Evolutionary conservation across 805 yeast species (phyloP).

Genomic region (Zygoascus tannicola): DNA sequence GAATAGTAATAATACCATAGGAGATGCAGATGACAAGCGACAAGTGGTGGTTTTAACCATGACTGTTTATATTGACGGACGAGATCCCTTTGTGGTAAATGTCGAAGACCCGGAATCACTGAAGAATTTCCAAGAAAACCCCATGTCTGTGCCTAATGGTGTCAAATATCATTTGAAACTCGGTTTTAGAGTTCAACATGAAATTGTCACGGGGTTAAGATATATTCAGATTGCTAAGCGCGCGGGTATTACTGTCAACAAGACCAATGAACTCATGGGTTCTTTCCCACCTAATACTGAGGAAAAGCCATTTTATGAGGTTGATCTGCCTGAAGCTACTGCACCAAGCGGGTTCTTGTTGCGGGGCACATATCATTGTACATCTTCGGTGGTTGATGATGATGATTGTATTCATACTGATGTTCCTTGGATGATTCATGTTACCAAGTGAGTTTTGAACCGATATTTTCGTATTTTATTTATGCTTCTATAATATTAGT

Average conservation of each 20-base stretch:
- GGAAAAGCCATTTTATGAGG: conserved; percentile 66
- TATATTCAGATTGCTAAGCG: conserved; percentile 79
- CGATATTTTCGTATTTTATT: too few species aligned
- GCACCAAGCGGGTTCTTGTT: conserved; percentile 89
- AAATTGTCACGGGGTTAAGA: conserved; percentile 81
- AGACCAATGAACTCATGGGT: conserved; percentile 79
- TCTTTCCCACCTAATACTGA: conserved; percentile 82
- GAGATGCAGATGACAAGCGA: conserved; percentile 59
- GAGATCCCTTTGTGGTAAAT: conserved; percentile 59
- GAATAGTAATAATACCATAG: conserved; percentile 52
- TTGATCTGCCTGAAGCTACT: conserved; percentile 56
- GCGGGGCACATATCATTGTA: conserved; percentile 75
- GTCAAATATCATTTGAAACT: conserved; percentile 62
- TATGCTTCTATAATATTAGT: too few species aligned
- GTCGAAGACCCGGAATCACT: conserved; percentile 49
- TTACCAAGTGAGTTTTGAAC: conserved; percentile 52
- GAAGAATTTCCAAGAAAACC: conserved; percentile 48
- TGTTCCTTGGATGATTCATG: conserved; percentile 79
- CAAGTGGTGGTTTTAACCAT: conserved; percentile 73
- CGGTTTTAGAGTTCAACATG: conserved; percentile 79
- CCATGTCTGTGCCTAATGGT: conserved; percentile 71
- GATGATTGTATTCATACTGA: conserved; percentile 65
- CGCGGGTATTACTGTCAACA: conserved; percentile 80
- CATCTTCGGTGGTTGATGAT: conserved; percentile 78
- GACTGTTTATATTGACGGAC: conserved; percentile 60